Evolutionary conservation across 2,329 filamentous ascomycete genomes (phyloP).

Genomic region (Xylaria multiplex): DNA sequence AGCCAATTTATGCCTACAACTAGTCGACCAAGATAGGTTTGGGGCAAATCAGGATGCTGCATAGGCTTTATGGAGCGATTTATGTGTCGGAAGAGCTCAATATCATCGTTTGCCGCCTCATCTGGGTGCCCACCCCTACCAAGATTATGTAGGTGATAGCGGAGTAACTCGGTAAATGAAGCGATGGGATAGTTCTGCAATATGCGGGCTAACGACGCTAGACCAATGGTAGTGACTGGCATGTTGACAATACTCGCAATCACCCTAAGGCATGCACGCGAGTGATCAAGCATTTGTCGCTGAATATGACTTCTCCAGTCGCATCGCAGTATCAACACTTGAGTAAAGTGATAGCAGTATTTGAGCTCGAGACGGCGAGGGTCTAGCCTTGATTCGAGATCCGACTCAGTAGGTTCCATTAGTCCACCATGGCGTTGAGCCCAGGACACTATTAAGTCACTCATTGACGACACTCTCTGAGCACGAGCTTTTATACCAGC

Average conservation of each 20-base stretch:
- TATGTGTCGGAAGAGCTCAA: slow-evolving; percentile 19
- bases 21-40: slow-evolving; percentile 23
- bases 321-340: slow-evolving; percentile 24
- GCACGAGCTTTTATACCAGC: slow-evolving; percentile 5
- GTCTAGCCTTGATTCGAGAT: background rate
- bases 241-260: slow-evolving; percentile 14
- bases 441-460: slow-evolving; percentile 7
- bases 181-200: slow-evolving; percentile 25
- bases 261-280: slow-evolving; percentile 16
- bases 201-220: slow-evolving; percentile 18
- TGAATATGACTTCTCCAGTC: slow-evolving; percentile 13
- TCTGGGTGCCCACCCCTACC: background rate
- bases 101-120: slow-evolving; percentile 11
- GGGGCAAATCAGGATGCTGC: slow-evolving; percentile 25
- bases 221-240: slow-evolving; percentile 8
- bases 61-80: slow-evolving; percentile 14
- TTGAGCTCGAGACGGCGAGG: slow-evolving; percentile 19
- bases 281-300: slow-evolving; percentile 17
- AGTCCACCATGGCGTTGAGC: slow-evolving; percentile 18
- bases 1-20: slow-evolving; percentile 17
- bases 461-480: slow-evolving; percentile 14
- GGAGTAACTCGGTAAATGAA: slow-evolving; percentile 21
- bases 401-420: background rate
- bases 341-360: slow-evolving; percentile 24
- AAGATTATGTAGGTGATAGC: slow-evolving; percentile 15